Percentiles rank a stretch among this genome's conserved stretches.
These are phyloP conservation scores for Candida verbasci DNA, from an alignment of 805 yeast species.

Conservation along the genomic window DNA sequence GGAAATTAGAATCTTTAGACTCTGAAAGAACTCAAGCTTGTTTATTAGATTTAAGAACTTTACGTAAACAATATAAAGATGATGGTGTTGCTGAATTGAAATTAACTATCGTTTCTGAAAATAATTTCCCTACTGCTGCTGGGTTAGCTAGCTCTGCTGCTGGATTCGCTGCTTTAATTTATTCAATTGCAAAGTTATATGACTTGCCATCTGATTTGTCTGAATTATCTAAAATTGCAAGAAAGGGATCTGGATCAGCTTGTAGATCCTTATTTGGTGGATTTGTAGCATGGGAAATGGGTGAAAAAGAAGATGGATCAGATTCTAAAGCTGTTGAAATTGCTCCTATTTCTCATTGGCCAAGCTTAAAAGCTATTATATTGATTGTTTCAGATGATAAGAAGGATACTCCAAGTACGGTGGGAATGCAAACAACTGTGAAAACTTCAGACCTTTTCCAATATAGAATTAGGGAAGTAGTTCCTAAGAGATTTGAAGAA, in stretches of 20 bases:
- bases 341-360: conserved; percentile 85
- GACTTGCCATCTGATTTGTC: conserved; percentile 80
- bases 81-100: conserved; percentile 59
- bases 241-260: conserved; percentile 98
- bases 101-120: conserved; percentile 82
- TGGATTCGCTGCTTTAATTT: conserved; percentile 94
- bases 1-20: conserved; percentile 68
- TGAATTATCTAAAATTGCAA: conserved; percentile 87
- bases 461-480: conserved; percentile 74
- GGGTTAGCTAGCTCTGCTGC: conserved; percentile 98
- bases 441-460: conserved; percentile 81
- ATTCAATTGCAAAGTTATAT: conserved; percentile 81
- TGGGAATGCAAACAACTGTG: conserved; percentile 96
- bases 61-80: conserved; percentile 60
- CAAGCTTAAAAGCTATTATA: conserved; percentile 85
- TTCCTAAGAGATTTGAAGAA: conserved; percentile 76
- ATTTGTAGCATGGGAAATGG: conserved; percentile 99
- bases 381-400: conserved; percentile 89
- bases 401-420: conserved; percentile 91
- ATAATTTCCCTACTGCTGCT: conserved; percentile 99
- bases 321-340: conserved; percentile 94
- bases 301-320: conserved; percentile 64
- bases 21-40: conserved; percentile 67
- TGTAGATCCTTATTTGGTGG: conserved; percentile 97
- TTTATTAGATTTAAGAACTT: conserved; percentile 64